A percentile compares a stretch with the other conserved stretches of the same genome.
phyloP scores from a whole-genome alignment of 2,329 filamentous ascomycete genomes.

The Anthostomella pinea region DNA sequence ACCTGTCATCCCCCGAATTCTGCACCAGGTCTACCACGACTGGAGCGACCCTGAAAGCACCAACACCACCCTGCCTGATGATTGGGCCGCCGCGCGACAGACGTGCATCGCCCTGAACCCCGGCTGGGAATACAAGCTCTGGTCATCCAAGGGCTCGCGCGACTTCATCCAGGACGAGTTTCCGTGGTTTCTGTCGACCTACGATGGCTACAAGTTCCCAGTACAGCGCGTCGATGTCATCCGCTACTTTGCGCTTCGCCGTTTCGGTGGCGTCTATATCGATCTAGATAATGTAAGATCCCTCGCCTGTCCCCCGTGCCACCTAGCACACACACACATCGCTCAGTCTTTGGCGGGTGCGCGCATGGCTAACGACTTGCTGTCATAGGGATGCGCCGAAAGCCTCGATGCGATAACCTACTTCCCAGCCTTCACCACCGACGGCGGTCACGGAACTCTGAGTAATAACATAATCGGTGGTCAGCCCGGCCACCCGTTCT shows the following conservation, averaged over 20 bases:
- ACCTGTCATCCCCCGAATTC: slow-evolving; percentile 28
- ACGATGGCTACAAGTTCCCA: slow-evolving; percentile 69
- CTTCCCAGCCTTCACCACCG: slow-evolving; percentile 66
- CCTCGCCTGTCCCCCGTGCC: background rate
- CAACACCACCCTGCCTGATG: slow-evolving; percentile 20
- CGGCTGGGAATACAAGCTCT: slow-evolving; percentile 49
- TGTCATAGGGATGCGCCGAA: slow-evolving; percentile 60
- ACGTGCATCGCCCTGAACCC: slow-evolving; percentile 24
- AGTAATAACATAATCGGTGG: slow-evolving; percentile 69
- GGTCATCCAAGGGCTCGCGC: slow-evolving; percentile 68
- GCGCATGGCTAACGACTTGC: too few species aligned
- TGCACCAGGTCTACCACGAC: slow-evolving; percentile 33
- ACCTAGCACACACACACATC: background rate
- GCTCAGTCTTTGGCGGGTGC: background rate
- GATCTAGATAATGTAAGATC: slow-evolving; percentile 57
- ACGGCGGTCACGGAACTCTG: slow-evolving; percentile 32
- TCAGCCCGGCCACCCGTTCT: slow-evolving; percentile 67
- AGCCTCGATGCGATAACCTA: slow-evolving; percentile 63
- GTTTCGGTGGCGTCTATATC: slow-evolving; percentile 79
- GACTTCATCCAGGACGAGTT: slow-evolving; percentile 73
- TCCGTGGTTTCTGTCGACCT: slow-evolving; percentile 74
- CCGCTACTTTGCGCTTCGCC: slow-evolving; percentile 73
- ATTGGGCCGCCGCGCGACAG: slow-evolving; percentile 26
- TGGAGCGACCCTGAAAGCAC: slow-evolving; percentile 23
- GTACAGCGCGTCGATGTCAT: slow-evolving; percentile 78